These are phyloP conservation scores for Globisporangium camurandrum DNA, from an alignment of 352 stramenopile species.

Conservation along the genomic window DNA sequence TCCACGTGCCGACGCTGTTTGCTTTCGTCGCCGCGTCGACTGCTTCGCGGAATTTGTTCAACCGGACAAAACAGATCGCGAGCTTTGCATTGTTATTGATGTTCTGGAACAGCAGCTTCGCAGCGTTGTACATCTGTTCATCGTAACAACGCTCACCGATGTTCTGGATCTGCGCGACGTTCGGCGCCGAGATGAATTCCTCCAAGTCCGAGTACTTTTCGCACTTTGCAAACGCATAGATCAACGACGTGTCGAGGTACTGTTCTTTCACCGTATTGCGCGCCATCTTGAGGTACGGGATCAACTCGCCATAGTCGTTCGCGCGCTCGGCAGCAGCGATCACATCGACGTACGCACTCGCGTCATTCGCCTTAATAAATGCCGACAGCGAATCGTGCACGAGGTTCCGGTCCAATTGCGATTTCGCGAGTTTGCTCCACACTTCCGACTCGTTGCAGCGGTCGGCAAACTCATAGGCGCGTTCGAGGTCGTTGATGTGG, in stretches of 20 bases:
- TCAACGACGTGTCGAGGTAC: slow-evolving; percentile 98
- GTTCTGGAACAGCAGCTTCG: slow-evolving; percentile 98
- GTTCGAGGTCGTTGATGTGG: slow-evolving; percentile 97
- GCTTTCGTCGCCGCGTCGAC: slow-evolving; percentile 98
- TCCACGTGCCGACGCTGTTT: slow-evolving; percentile 99
- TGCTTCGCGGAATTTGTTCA: slow-evolving; percentile 98
- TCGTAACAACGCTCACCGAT: slow-evolving; percentile 98
- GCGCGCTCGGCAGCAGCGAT: slow-evolving; percentile 96
- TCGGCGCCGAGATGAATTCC: slow-evolving; percentile 98
- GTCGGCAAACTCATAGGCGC: slow-evolving; percentile 98
- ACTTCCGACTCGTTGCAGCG: slow-evolving; percentile 97
- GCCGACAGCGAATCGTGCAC: slow-evolving; percentile 96
- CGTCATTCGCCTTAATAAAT: slow-evolving; percentile 99
- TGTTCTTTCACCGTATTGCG: slow-evolving; percentile 99
- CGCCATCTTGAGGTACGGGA: slow-evolving; percentile 99
- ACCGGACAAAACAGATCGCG: slow-evolving; percentile 98
- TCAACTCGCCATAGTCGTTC: slow-evolving; percentile 96
- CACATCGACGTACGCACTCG: slow-evolving; percentile 96
- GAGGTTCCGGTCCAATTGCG: slow-evolving; percentile 95
- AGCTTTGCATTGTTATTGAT: slow-evolving; percentile 99
- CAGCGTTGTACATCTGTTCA: slow-evolving; percentile 98
- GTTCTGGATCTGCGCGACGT: slow-evolving; percentile 99
- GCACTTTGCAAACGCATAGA: slow-evolving; percentile 98
- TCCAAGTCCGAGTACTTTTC: slow-evolving; percentile 98
- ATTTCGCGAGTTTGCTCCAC: slow-evolving; percentile 98